Base-by-base conservation (phyloP, 2,329 filamentous ascomycete species). In the Mollisiaceae sp. region DNA sequence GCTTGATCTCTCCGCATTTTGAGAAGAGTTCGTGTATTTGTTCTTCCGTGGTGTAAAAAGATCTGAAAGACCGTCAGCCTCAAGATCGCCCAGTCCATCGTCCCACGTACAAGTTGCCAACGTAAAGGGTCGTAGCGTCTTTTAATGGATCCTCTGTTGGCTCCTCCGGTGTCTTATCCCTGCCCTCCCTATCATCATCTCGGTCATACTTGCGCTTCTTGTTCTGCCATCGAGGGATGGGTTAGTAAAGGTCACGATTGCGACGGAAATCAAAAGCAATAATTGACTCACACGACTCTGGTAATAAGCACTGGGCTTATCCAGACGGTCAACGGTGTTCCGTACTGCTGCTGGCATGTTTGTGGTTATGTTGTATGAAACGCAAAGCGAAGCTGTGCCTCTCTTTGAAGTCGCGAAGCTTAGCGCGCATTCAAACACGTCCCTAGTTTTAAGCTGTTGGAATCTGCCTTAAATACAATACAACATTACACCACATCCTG, bases 21-120 rank as follows among this genome's bases (percentile, higher is more conserved):
- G 91, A 89, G 79, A 97, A 97, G 57, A 97, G 88, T 80, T 98
- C 94, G 79, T 98, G 94, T 66, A 99, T 97, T 78, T 99, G 95
- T 81, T 99, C 95, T 78, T 99, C 95, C 64, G 95, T 99, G 27
- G 95, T 99, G 84, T 97, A 97, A 82, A 97, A 97, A 47, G 94
- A 97, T 62, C 91, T 93, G 72, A 32, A 50, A 35, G 27, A 15
- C 27, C 14, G n/a, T 59, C 63, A 63, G 68, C 61, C 35, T 39
- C 58, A 52, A 50, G 60, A 35, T 18, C 50, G 60, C n/a, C 36
- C 35, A 20, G 8, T 4, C 8, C 6, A 59, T 36, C 11, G 18
- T 45, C 68, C 64, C 67, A 79, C 89, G 72, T 83, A 96, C 86
- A 99, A 84, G 78, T 99, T 99, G 74, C 95, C 95, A 56, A 99